These are phyloP conservation scores for Paraphaeosphaeria minitans DNA, from an alignment of 2,329 filamentous ascomycete species.

Conservation along the genomic window DNA sequence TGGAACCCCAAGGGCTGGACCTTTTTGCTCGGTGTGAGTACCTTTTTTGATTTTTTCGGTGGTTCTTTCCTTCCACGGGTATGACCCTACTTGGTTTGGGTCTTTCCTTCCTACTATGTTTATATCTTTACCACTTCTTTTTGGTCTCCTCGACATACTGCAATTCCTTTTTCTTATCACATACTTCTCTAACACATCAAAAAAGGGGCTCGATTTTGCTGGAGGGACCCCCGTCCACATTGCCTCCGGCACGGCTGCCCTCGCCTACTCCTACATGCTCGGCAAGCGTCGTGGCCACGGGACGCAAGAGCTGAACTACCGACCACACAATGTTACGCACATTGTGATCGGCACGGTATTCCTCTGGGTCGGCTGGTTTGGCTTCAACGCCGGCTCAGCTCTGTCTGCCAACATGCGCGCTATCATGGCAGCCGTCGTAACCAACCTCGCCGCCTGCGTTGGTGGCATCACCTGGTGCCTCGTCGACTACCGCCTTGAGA, in stretches of 20 bases:
- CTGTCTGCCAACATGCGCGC: slow-evolving; percentile 81
- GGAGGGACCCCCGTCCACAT: slow-evolving; percentile 92
- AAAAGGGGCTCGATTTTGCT: slow-evolving; percentile 78
- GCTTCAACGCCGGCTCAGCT: slow-evolving; percentile 88
- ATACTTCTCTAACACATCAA: too few relatives aligned
- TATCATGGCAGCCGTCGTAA: slow-evolving; percentile 84
- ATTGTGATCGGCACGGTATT: slow-evolving; percentile 93
- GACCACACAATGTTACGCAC: slow-evolving; percentile 90
- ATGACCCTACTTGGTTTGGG: too few relatives aligned
- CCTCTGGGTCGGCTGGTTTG: slow-evolving; percentile 95
- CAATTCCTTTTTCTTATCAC: too few relatives aligned
- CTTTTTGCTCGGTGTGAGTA: slow-evolving; percentile 51
- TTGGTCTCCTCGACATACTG: too few relatives aligned
- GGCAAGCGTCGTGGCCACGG: slow-evolving; percentile 84
- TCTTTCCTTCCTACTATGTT: too few relatives aligned
- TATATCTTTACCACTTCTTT: too few relatives aligned
- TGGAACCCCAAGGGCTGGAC: slow-evolving; percentile 88
- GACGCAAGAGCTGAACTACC: slow-evolving; percentile 87
- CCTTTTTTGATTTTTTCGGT: too few relatives aligned
- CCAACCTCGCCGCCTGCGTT: slow-evolving; percentile 81
- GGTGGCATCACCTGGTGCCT: slow-evolving; percentile 90
- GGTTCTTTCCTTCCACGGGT: too few relatives aligned
- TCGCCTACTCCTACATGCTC: slow-evolving; percentile 90
- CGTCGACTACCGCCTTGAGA: slow-evolving; percentile 84
- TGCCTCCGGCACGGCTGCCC: slow-evolving; percentile 77